Conservation (phyloP, 495 filamentous ascomycete species). For the Chaetomium tenue region DNA sequence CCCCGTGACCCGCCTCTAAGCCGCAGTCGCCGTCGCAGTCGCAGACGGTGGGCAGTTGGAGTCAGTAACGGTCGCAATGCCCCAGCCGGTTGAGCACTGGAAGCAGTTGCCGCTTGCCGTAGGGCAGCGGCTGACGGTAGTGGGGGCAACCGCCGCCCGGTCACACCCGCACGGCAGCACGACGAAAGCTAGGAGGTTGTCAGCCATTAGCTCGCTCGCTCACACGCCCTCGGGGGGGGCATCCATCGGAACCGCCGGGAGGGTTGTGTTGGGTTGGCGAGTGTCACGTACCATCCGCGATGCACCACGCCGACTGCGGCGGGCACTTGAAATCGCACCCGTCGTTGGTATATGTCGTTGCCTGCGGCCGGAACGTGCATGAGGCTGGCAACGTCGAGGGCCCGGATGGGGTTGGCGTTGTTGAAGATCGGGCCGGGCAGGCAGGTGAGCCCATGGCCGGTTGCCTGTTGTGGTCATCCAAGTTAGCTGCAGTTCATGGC, state of each 20-base stretch:
- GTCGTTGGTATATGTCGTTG: slow-evolving; percentile 13
- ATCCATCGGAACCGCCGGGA: too few relatives aligned
- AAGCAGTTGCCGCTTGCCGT: slow-evolving; percentile 19
- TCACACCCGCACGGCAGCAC: slow-evolving; percentile 29
- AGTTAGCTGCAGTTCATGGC: not conserved
- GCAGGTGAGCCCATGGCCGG: slow-evolving; percentile 13
- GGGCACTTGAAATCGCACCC: slow-evolving; percentile 20
- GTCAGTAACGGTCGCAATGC: slow-evolving; percentile 13
- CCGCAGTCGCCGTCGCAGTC: slow-evolving; percentile 7
- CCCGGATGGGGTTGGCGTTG: not conserved
- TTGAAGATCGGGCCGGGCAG: not conserved
- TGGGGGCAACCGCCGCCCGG: slow-evolving; percentile 19
- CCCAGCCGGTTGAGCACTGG: slow-evolving; percentile 26
- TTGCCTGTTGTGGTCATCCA: not conserved
- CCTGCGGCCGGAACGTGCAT: slow-evolving; percentile 21
- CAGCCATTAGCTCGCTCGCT: not conserved
- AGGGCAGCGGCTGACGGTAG: slow-evolving; percentile 28
- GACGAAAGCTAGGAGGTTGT: slow-evolving; percentile 9
- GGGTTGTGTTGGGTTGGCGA: not conserved
- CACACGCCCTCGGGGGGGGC: not conserved
- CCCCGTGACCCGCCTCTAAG: not conserved
- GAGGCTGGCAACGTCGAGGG: slow-evolving; percentile 11
- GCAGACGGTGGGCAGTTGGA: slow-evolving; percentile 11
- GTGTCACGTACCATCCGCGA: slow-evolving; percentile 15
- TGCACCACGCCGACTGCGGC: slow-evolving; percentile 3